These are phyloP conservation scores for Tylopilus rubrobrunneus DNA, from an alignment of 768 basidiomycete genomes.

Conservation along the genomic window DNA sequence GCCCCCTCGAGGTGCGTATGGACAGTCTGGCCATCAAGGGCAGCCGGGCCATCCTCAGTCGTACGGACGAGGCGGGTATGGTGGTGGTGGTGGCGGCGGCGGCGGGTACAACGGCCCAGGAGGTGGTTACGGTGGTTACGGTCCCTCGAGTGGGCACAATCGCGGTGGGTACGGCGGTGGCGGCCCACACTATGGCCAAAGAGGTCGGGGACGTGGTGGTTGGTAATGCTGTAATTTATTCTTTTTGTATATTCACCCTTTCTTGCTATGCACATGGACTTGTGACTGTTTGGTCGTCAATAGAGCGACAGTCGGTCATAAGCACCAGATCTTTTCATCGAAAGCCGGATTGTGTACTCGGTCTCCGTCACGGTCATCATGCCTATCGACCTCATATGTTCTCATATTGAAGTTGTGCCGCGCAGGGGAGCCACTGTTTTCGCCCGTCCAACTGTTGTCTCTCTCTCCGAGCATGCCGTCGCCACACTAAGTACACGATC, in stretches of 20 bases:
- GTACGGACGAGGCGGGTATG: constrained; percentile 27
- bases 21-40: constrained; percentile 14
- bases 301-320: too few species aligned
- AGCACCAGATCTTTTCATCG: too few species aligned
- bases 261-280: background rate
- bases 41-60: constrained; percentile 17
- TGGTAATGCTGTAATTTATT: constrained; percentile 36
- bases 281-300: too few species aligned
- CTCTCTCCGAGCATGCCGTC: too few species aligned
- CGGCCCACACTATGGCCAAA: constrained; percentile 26
- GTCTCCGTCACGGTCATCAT: too few species aligned
- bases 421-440: too few species aligned
- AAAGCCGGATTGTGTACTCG: too few species aligned
- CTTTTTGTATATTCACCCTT: constrained; percentile 12
- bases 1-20: constrained; percentile 25
- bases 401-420: too few species aligned
- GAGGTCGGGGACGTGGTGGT: constrained; percentile 51
- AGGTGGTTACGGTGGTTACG: constrained; percentile 33
- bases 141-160: constrained; percentile 24
- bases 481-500: too few species aligned
- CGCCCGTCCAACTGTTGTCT: too few species aligned
- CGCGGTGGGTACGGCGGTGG: constrained; percentile 40
- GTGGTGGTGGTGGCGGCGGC: constrained; percentile 8
- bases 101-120: constrained; percentile 18
- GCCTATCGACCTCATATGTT: too few species aligned